Conservation (phyloP, 352 stramenopile species). For the Phytopythium aichiense region DNA sequence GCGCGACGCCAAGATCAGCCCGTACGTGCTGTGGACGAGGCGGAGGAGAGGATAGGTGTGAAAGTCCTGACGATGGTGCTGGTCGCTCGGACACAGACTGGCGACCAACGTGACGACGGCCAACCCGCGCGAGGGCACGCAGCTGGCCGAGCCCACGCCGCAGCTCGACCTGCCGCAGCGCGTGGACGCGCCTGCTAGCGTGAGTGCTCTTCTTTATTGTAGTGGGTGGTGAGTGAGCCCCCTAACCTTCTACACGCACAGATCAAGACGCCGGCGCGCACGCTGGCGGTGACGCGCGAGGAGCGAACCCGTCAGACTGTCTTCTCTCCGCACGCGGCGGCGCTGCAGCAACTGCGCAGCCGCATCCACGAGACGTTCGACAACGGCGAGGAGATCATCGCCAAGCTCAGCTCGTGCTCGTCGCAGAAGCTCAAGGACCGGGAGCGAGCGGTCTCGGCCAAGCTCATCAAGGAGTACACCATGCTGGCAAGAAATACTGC, state of each 20-base stretch:
- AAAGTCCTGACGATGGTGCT: background rate
- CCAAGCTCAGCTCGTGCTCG: constrained; percentile 54
- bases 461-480: constrained; percentile 75
- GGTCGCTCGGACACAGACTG: constrained; percentile 15
- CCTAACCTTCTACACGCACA: constrained; percentile 11
- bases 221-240: background rate
- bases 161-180: constrained; percentile 78
- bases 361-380: constrained; percentile 41
- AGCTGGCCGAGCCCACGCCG: constrained; percentile 66
- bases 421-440: constrained; percentile 58
- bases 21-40: background rate
- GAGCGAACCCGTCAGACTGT: constrained; percentile 67
- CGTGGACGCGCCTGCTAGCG: constrained; percentile 65
- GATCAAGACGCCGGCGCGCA: constrained; percentile 71
- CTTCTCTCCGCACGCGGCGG: constrained; percentile 62
- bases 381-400: constrained; percentile 39
- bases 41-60: too few relatives aligned
- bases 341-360: constrained; percentile 42
- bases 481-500: constrained; percentile 39
- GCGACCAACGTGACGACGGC: constrained; percentile 53
- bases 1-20: constrained; percentile 12
- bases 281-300: constrained; percentile 48
- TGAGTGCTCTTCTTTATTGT: constrained; percentile 1
- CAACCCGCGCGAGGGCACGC: constrained; percentile 61
- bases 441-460: constrained; percentile 57